Evolutionary conservation across 768 basidiomycete genomes (phyloP).

Genomic region (Lanmaoa rubissima): DNA sequence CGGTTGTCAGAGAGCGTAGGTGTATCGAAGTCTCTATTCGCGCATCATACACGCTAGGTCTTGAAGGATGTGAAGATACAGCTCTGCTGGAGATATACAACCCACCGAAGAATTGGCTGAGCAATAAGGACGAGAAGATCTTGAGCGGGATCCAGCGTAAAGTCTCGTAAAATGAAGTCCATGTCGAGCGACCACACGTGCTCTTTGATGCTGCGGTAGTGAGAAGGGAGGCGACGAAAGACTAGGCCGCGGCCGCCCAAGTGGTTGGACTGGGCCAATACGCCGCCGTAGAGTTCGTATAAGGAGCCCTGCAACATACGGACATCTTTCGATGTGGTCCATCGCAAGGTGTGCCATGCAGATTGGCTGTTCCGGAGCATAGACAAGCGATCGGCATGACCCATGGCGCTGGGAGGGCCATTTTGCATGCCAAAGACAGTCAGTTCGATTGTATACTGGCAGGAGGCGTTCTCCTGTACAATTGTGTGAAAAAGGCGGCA

Average conservation of each 20-base stretch:
- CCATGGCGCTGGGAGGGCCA: constrained; percentile 31
- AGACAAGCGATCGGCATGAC: constrained; percentile 36
- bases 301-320: constrained; percentile 43
- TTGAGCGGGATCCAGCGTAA: constrained; percentile 64
- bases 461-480: constrained; percentile 30
- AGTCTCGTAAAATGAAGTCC: constrained; percentile 48
- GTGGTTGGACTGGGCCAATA: constrained; percentile 44
- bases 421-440: constrained; percentile 42
- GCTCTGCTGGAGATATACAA: background rate
- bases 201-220: constrained; percentile 44
- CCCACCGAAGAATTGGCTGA: constrained; percentile 35
- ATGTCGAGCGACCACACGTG: constrained; percentile 43
- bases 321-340: constrained; percentile 33
- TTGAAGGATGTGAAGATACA: constrained; percentile 9
- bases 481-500: constrained; percentile 31
- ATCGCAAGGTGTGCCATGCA: constrained; percentile 41
- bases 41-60: constrained; percentile 10
- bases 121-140: constrained; percentile 58
- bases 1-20: constrained; percentile 44
- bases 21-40: constrained; percentile 36
- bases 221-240: constrained; percentile 52
- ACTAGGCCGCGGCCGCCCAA: constrained; percentile 29
- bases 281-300: constrained; percentile 61
- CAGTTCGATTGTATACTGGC: constrained; percentile 47
- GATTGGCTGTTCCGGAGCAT: constrained; percentile 38